These are phyloP conservation scores for Allium cepa DNA, from an alignment of 106 monocot species.

Conservation along the genomic window DNA sequence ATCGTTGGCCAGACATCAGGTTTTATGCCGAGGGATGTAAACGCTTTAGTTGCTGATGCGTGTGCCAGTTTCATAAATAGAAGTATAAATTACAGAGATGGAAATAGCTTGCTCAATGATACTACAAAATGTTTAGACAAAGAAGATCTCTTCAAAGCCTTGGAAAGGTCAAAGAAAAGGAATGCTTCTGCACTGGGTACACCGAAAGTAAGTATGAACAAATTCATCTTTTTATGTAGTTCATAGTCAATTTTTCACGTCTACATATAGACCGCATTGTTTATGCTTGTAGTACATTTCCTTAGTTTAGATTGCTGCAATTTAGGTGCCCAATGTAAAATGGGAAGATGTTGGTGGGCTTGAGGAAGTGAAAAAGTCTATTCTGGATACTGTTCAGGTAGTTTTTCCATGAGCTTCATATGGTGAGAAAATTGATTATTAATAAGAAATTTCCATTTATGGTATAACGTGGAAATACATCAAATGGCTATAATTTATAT, in stretches of 20 bases:
- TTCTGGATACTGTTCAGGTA: constrained; percentile 95
- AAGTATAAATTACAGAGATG: constrained; percentile 16
- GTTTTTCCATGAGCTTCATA: not conserved
- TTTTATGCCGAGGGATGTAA: constrained; percentile 82
- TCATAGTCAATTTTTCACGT: too few species aligned
- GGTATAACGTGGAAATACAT: too few species aligned
- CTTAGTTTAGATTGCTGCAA: constrained; percentile 8
- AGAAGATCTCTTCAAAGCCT: constrained; percentile 63
- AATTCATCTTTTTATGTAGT: not conserved
- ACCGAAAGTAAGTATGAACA: constrained; percentile 63
- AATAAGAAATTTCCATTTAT: not conserved
- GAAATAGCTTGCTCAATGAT: constrained; percentile 4
- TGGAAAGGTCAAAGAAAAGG: constrained; percentile 86
- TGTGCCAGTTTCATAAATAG: constrained; percentile 45
- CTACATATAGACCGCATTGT: too few species aligned
- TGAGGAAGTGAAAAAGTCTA: constrained; percentile 95
- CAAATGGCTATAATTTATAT: not conserved
- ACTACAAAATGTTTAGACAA: constrained; percentile 14
- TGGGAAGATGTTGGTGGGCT: constrained; percentile 99
- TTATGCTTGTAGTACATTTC: not conserved
- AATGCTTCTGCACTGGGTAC: constrained; percentile 85
- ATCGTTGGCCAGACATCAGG: constrained; percentile 76
- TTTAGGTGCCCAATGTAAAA: constrained; percentile 93
- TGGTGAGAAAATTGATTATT: not conserved
- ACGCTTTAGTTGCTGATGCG: constrained; percentile 82